A percentile compares a stretch with the other conserved stretches of the same genome.
phyloP scores from a whole-genome alignment of 371 early-diverging fungal genomes.

The Circinella minor region DNA sequence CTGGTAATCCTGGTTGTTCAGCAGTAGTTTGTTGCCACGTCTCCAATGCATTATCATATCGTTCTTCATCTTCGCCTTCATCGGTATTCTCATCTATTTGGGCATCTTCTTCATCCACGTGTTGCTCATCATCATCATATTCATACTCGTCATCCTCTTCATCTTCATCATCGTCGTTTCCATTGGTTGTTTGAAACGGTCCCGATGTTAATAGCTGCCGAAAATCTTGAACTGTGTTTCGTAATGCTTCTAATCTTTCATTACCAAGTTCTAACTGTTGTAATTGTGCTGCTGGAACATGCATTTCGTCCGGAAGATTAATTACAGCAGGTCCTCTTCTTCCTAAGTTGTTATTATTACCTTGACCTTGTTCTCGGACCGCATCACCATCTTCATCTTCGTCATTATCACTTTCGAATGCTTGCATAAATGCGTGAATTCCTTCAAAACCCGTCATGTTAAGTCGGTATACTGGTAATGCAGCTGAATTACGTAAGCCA shows the following conservation, averaged over 20 bases:
- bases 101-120: conserved; percentile 3
- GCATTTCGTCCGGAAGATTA: neutral
- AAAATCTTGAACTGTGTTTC: neutral
- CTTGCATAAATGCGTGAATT: conserved; percentile 4
- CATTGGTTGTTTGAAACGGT: neutral
- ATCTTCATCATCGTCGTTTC: neutral
- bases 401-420: conserved; percentile 16
- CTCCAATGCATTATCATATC: neutral
- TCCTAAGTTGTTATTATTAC: neutral
- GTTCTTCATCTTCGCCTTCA: neutral
- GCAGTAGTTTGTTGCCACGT: neutral
- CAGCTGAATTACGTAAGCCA: conserved; percentile 39
- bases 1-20: neutral
- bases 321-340: neutral
- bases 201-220: conserved; percentile 1
- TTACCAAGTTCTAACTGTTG: conserved; percentile 4
- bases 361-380: neutral
- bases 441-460: conserved; percentile 17
- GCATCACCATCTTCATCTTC: conserved; percentile 4
- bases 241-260: neutral
- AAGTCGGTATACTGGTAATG: conserved; percentile 33
- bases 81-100: neutral
- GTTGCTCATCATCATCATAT: neutral
- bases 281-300: conserved; percentile 1
- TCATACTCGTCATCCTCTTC: conserved; percentile 7